Evolutionary conservation across 2,329 filamentous ascomycete genomes (phyloP).

Genomic region (Periglandula ipomoeae): DNA sequence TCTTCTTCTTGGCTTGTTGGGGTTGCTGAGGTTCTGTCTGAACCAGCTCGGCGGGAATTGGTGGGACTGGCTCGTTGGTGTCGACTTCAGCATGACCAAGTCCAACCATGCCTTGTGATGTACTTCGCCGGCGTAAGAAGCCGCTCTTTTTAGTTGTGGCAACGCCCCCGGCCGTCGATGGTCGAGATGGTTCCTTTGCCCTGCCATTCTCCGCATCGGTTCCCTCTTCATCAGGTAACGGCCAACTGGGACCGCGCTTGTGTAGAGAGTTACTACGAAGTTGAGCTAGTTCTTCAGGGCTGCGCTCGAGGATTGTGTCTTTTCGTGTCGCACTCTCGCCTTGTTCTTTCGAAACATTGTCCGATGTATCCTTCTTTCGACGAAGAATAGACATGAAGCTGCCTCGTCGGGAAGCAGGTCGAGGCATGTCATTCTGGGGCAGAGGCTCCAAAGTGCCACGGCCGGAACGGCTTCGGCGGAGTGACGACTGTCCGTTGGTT

Average conservation of each 20-base stretch:
- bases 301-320: slow-evolving; percentile 54
- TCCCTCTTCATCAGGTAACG: slow-evolving; percentile 21
- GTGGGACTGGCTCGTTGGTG: slow-evolving; percentile 8
- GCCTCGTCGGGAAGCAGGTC: slow-evolving; percentile 25
- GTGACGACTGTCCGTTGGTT: slow-evolving; percentile 13
- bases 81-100: slow-evolving; percentile 10
- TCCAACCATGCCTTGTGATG: slow-evolving; percentile 23
- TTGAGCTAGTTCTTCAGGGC: slow-evolving; percentile 39
- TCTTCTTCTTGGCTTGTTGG: slow-evolving; percentile 46
- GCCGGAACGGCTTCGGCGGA: slow-evolving; percentile 34
- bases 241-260: slow-evolving; percentile 24
- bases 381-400: slow-evolving; percentile 54
- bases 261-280: slow-evolving; percentile 29
- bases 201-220: slow-evolving; percentile 18
- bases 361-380: slow-evolving; percentile 44
- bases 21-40: not conserved
- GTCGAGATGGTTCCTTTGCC: slow-evolving; percentile 19
- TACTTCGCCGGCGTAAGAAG: slow-evolving; percentile 27
- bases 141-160: slow-evolving; percentile 15
- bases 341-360: slow-evolving; percentile 45
- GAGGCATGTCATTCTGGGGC: slow-evolving; percentile 10
- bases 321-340: slow-evolving; percentile 50
- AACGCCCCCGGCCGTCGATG: slow-evolving; percentile 25
- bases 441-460: slow-evolving; percentile 25
- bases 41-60: slow-evolving; percentile 1